Conservation (phyloP, 2,329 filamentous ascomycete genomes). For the Pestalotiopsis sp. region DNA sequence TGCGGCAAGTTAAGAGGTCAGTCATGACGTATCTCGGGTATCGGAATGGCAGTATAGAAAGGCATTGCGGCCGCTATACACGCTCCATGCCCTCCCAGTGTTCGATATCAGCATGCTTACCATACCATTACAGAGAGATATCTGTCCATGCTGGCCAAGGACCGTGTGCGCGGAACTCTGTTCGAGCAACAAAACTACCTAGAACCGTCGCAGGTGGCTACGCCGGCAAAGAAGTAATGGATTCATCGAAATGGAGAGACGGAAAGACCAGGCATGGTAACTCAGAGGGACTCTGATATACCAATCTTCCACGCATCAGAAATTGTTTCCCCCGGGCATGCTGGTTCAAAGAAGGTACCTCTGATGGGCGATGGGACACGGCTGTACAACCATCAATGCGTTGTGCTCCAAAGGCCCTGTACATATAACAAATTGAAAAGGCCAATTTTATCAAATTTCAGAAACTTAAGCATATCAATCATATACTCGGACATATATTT, state of each 20-base stretch:
- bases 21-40: conserved; percentile 31
- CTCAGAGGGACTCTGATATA: neutral
- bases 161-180: conserved; percentile 77
- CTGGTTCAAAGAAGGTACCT: neutral
- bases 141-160: conserved; percentile 73
- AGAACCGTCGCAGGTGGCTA: conserved; percentile 24
- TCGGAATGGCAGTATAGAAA: neutral
- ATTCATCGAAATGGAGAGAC: neutral
- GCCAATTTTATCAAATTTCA: neutral
- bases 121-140: conserved; percentile 53
- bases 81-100: neutral
- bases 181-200: conserved; percentile 81
- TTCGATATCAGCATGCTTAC: conserved; percentile 3
- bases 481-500: neutral
- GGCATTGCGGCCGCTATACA: neutral
- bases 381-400: neutral
- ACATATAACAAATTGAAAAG: neutral
- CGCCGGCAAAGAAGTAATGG: conserved; percentile 6
- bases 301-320: neutral
- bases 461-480: neutral
- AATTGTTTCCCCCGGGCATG: neutral
- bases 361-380: neutral
- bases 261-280: neutral
- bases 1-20: conserved; percentile 80
- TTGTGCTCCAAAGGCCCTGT: neutral